A percentile compares a stretch with the other conserved stretches of the same genome.
Conservation (phyloP, 2,329 filamentous ascomycete genomes). For the Venturia pyrina region DNA sequence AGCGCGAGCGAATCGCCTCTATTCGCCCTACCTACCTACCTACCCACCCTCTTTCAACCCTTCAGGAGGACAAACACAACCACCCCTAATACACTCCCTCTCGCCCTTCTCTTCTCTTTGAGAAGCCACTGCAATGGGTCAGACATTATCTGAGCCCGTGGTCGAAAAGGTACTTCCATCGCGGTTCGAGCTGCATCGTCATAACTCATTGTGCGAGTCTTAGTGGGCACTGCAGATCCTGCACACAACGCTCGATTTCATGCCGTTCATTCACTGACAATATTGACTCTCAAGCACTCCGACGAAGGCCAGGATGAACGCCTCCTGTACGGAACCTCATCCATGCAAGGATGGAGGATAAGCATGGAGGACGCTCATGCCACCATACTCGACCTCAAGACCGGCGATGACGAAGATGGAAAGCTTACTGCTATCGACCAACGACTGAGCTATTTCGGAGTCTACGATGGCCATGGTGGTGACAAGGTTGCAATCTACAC, state of each 20-base stretch:
- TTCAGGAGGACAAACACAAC: background rate
- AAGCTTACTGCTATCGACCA: constrained; percentile 25
- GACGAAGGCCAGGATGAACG: constrained; percentile 86
- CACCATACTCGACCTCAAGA: constrained; percentile 75
- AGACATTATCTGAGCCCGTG: constrained; percentile 97
- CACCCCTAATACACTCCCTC: background rate
- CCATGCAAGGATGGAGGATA: constrained; percentile 99
- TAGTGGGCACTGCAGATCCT: constrained; percentile 2
- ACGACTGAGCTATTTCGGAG: constrained; percentile 88
- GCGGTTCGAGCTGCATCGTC: background rate
- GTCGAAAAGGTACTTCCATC: constrained; percentile 75
- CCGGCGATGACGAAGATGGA: constrained; percentile 43
- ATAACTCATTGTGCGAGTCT: constrained; percentile 4
- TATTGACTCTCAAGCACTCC: constrained; percentile 54
- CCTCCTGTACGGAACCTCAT: constrained; percentile 86
- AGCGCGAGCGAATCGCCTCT: background rate
- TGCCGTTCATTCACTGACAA: constrained; percentile 8
- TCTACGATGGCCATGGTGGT: constrained; percentile 95
- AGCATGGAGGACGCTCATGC: constrained; percentile 99
- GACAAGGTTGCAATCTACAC: constrained; percentile 93
- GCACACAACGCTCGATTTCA: constrained; percentile 1
- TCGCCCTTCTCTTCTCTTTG: constrained; percentile 4
- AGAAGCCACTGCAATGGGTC: constrained; percentile 63
- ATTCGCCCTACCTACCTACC: background rate
- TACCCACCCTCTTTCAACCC: background rate